A percentile compares a stretch with the other conserved stretches of the same genome.
Evolutionary conservation across 208 protist species (phyloP).

Genomic region (Trypanosoma melophagium): DNA sequence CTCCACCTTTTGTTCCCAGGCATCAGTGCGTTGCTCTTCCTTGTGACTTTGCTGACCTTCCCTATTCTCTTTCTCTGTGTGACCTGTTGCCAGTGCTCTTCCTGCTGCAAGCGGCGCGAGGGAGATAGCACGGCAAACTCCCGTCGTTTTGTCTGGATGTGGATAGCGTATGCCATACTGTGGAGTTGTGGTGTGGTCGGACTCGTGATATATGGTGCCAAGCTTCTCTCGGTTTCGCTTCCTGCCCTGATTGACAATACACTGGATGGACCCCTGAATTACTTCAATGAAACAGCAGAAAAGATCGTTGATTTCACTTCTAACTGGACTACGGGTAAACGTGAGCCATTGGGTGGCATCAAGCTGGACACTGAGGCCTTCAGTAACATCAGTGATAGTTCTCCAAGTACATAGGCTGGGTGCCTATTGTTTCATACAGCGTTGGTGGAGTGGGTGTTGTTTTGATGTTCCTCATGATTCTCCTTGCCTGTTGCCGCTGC

Average conservation of each 20-base stretch:
- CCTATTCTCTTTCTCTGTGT: slow-evolving; percentile 41
- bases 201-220: slow-evolving; percentile 59
- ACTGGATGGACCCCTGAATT: slow-evolving; percentile 17
- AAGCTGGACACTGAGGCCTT: slow-evolving; percentile 13
- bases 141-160: slow-evolving; percentile 75
- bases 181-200: slow-evolving; percentile 52
- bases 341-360: not conserved
- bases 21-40: slow-evolving; percentile 52
- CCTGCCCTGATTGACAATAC: slow-evolving; percentile 1
- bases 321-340: slow-evolving; percentile 10
- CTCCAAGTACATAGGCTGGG: slow-evolving; percentile 1
- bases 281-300: slow-evolving; percentile 21
- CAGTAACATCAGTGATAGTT: slow-evolving; percentile 7
- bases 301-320: slow-evolving; percentile 17
- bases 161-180: slow-evolving; percentile 51
- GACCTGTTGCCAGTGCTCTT: slow-evolving; percentile 44
- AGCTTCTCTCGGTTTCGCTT: not conserved
- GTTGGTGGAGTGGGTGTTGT: slow-evolving; percentile 17
- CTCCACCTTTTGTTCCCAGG: slow-evolving; percentile 60
- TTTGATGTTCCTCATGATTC: slow-evolving; percentile 19
- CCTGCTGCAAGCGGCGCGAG: slow-evolving; percentile 17
- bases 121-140: not conserved
- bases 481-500: slow-evolving; percentile 20
- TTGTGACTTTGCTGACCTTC: slow-evolving; percentile 56
- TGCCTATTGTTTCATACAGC: slow-evolving; percentile 19